phyloP scores from a whole-genome alignment of 345 rosid species.

The Iberis pinnata region DNA sequence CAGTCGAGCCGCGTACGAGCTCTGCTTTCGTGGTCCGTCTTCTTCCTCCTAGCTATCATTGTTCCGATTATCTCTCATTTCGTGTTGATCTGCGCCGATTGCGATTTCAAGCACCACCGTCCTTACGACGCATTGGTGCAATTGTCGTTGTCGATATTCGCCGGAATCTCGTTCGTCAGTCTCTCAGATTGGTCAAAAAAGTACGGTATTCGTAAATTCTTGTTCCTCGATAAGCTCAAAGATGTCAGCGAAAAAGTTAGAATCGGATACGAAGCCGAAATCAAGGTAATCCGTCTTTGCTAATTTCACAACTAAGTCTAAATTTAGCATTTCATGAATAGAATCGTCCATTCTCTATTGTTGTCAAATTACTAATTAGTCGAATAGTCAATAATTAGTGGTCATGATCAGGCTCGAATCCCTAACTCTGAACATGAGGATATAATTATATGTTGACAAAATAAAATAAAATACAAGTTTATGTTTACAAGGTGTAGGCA shows the following conservation, averaged over 20 bases:
- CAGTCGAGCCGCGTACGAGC: slow-evolving; percentile 49
- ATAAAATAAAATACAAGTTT: too few relatives aligned
- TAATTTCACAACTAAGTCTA: neutral
- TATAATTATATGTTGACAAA: too few relatives aligned
- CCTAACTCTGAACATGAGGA: too few relatives aligned
- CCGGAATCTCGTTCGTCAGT: slow-evolving; percentile 54
- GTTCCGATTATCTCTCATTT: slow-evolving; percentile 74
- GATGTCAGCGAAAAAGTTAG: slow-evolving; percentile 48
- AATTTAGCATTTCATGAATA: too few relatives aligned
- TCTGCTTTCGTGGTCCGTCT: slow-evolving; percentile 58
- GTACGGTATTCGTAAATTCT: slow-evolving; percentile 54
- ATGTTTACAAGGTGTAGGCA: too few relatives aligned
- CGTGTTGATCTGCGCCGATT: slow-evolving; percentile 44
- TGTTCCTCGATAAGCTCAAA: slow-evolving; percentile 62
- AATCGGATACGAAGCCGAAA: slow-evolving; percentile 47
- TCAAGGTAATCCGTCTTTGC: slow-evolving; percentile 36
- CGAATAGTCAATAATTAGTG: too few relatives aligned
- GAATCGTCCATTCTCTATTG: too few relatives aligned
- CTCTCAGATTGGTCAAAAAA: slow-evolving; percentile 57
- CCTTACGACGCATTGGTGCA: slow-evolving; percentile 71
- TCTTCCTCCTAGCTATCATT: slow-evolving; percentile 51
- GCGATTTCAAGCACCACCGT: slow-evolving; percentile 49
- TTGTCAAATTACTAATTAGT: too few relatives aligned
- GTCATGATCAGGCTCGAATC: too few relatives aligned
- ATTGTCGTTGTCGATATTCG: slow-evolving; percentile 61